phyloP scores from a whole-genome alignment of 768 basidiomycete species.

The Myochromella boudieri region DNA sequence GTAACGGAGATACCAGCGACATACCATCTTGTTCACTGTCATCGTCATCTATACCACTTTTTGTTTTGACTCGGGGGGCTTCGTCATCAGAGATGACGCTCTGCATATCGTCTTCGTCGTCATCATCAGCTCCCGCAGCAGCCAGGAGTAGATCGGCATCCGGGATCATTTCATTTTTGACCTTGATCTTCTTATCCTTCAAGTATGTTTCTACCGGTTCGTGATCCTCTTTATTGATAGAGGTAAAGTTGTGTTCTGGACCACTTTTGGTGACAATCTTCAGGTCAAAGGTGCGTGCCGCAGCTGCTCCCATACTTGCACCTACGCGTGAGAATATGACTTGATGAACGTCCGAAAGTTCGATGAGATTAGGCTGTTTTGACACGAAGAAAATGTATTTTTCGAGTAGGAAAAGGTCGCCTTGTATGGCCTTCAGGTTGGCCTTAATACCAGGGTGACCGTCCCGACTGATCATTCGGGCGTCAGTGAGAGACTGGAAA shows the following conservation, averaged over 20 bases:
- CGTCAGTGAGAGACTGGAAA: not conserved
- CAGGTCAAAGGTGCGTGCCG: conserved; percentile 92
- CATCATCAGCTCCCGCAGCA: conserved; percentile 66
- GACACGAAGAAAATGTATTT: conserved; percentile 98
- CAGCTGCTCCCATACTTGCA: conserved; percentile 74
- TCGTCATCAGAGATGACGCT: conserved; percentile 77
- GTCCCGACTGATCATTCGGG: conserved; percentile 56
- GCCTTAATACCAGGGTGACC: conserved; percentile 96
- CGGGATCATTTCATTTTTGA: conserved; percentile 95
- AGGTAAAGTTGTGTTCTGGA: conserved; percentile 86
- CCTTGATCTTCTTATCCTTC: conserved; percentile 85
- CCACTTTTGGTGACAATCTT: conserved; percentile 84
- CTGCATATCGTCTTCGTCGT: conserved; percentile 83
- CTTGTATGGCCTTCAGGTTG: conserved; percentile 94
- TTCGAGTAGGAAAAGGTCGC: conserved; percentile 96
- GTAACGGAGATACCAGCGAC: conserved; percentile 10
- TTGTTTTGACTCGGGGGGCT: conserved; percentile 49
- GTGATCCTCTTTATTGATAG: conserved; percentile 95
- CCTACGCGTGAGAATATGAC: conserved; percentile 94
- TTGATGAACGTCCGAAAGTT: conserved; percentile 86
- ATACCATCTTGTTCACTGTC: conserved; percentile 76
- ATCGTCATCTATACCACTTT: conserved; percentile 64
- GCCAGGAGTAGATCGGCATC: conserved; percentile 78
- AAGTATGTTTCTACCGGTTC: conserved; percentile 83
- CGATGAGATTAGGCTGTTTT: conserved; percentile 89